Percentiles rank a stretch among this genome's conserved stretches.
Evolutionary conservation across 495 filamentous ascomycete genomes (phyloP).

Genomic region (Penicillium lagena): DNA sequence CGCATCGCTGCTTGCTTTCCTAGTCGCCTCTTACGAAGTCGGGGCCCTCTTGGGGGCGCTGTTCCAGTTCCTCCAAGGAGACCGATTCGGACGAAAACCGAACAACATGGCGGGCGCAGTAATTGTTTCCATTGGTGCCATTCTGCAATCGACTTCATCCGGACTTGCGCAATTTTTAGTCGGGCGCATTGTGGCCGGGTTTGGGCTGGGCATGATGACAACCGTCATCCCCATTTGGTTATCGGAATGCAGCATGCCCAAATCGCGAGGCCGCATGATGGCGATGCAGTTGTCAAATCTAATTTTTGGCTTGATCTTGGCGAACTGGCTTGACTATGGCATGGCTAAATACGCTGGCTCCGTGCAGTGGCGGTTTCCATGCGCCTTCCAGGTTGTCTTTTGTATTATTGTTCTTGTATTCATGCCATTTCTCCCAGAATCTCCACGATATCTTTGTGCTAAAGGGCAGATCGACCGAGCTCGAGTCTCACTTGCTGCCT

Average conservation of each 20-base stretch:
- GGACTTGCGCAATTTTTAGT: constrained; percentile 51
- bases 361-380: constrained; percentile 47
- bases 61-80: constrained; percentile 20
- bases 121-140: constrained; percentile 51
- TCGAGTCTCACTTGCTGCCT: constrained; percentile 45
- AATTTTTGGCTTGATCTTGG: constrained; percentile 11
- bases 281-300: constrained; percentile 27
- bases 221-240: constrained; percentile 66
- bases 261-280: constrained; percentile 56
- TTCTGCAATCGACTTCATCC: constrained; percentile 39
- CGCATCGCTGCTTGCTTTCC: constrained; percentile 10
- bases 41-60: constrained; percentile 9
- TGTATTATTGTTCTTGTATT: constrained; percentile 26
- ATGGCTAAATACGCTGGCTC: constrained; percentile 5
- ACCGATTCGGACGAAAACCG: constrained; percentile 46
- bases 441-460: constrained; percentile 28
- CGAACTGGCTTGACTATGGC: constrained; percentile 20
- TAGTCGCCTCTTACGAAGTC: constrained; percentile 14
- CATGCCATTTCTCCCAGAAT: constrained; percentile 23
- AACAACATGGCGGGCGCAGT: constrained; percentile 55
- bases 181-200: constrained; percentile 65
- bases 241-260: constrained; percentile 58
- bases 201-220: constrained; percentile 59
- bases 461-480: constrained; percentile 48
- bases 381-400: constrained; percentile 54